phyloP scores from a whole-genome alignment of 257 asterid species.

The Fraxinus anomala region DNA sequence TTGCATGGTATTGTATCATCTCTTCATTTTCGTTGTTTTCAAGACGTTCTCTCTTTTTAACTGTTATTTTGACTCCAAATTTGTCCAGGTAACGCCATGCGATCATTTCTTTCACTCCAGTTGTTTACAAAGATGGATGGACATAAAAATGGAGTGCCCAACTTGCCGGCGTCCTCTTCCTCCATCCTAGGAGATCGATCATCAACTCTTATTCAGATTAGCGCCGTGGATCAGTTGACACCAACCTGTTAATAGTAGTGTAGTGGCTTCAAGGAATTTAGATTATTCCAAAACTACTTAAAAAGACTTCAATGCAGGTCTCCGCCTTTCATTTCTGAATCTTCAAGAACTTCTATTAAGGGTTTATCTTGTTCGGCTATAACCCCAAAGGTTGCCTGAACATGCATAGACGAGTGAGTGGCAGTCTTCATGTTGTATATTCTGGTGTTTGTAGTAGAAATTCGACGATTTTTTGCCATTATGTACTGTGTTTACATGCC shows the following conservation, averaged over 20 bases:
- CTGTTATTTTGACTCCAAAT: background rate
- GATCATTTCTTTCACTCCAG: slow-evolving; percentile 95
- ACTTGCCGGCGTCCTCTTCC: slow-evolving; percentile 97
- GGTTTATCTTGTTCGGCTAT: background rate
- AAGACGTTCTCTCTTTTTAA: background rate
- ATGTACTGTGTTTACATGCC: background rate
- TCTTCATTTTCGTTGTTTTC: slow-evolving; percentile 1
- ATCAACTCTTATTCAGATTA: background rate
- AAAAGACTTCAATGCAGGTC: background rate
- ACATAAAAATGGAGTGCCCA: slow-evolving; percentile 98
- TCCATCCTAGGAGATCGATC: slow-evolving; percentile 58
- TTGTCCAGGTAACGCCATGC: slow-evolving; percentile 79
- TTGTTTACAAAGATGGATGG: slow-evolving; percentile 98
- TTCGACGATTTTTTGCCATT: background rate
- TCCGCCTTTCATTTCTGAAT: background rate
- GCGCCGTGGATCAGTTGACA: slow-evolving; percentile 25
- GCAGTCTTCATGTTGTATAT: background rate
- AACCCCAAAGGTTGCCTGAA: background rate
- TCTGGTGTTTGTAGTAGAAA: background rate
- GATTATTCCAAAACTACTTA: background rate
- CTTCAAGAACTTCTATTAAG: background rate
- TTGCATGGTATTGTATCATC: slow-evolving; percentile 71
- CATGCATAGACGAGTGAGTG: background rate
- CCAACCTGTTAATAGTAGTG: slow-evolving; percentile 53
- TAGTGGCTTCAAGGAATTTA: slow-evolving; percentile 2